Evolutionary conservation across 257 asterid species (phyloP), one percentile per base, ranked within the genome.

Genomic region (Nicotiana knightiana): DNA sequence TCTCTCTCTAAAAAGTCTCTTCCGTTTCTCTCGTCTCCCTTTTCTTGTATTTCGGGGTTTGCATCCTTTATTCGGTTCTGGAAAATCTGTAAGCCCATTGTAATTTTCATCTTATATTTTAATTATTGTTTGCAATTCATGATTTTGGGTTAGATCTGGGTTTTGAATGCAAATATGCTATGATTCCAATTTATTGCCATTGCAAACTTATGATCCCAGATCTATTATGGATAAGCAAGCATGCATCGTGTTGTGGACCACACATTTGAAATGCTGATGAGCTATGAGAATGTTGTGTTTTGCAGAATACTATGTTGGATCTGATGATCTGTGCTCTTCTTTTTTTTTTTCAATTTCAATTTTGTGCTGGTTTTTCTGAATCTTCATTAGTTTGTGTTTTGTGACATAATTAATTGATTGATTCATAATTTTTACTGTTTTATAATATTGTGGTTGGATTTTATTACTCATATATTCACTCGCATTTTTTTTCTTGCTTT

Each of bases 91-190:
- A 11, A 59, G 30, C 1, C 18, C 4, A 17, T 53, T 4, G 15
- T 64, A 10, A 12, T 9, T 48, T 76, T 64, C 2, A 2, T 43
- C 21, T 7, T 43, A 13, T 57, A 12, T 67, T 32, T 59, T 2
- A 12, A 33, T 37, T 51, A 17, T 81, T 18, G 8, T 61, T 24
- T 61, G 24, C 16, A 46, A 2, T 82, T 71, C 35, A 63, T 71
- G 80, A 82, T 78, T 75, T 82, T 82, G 26, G 82, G 21, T 13
- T 32, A 37, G 30, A 77, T 26, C 65, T 81, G 61, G 79, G 82
- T 77, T 43, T 81, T 21, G 64, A 16, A 28, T 77, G 80, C 17
- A 3, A 11, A 2, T 63, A n/a, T 76, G 12, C 24, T 26, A 30
- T 6, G 59, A 4, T 54, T 43, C 21, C n/a, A 3, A 13, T 54